Conservation (phyloP, 1,284 basidiomycete species). For the Fomitiporia mediterranea region DNA sequence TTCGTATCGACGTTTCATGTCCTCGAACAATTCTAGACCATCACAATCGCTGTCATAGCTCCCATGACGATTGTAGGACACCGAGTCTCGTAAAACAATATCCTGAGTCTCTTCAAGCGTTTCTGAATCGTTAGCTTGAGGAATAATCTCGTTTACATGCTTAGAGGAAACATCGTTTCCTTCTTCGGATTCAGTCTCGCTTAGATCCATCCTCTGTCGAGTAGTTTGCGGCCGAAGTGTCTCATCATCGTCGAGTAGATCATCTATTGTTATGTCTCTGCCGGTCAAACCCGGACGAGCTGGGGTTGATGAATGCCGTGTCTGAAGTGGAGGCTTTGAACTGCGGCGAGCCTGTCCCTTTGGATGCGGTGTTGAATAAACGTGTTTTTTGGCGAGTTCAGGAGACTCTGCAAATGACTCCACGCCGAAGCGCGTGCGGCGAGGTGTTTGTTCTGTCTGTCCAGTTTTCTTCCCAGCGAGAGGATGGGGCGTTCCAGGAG, state of each 20-base stretch:
- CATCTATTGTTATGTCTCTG: no score
- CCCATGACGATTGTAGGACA: not conserved
- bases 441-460: not conserved
- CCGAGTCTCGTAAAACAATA: no score
- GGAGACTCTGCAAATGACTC: not conserved
- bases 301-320: not conserved
- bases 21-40: not conserved
- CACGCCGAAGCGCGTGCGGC: not conserved
- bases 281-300: not conserved
- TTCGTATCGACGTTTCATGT: constrained; percentile 21
- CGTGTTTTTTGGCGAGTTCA: not conserved
- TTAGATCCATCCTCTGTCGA: not conserved
- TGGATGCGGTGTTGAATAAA: not conserved
- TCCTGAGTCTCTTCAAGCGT: no score
- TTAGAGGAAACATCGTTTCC: no score
- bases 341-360: not conserved
- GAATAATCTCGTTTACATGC: no score
- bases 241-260: not conserved
- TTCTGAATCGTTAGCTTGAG: no score
- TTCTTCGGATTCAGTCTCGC: not conserved
- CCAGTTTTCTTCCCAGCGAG: not conserved
- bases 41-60: not conserved
- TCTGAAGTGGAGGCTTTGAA: not conserved
- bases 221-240: not conserved
- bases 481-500: not conserved